Evolutionary conservation across 1,139 yeast species (phyloP).

Genomic region (Ogataea hybrid): DNA sequence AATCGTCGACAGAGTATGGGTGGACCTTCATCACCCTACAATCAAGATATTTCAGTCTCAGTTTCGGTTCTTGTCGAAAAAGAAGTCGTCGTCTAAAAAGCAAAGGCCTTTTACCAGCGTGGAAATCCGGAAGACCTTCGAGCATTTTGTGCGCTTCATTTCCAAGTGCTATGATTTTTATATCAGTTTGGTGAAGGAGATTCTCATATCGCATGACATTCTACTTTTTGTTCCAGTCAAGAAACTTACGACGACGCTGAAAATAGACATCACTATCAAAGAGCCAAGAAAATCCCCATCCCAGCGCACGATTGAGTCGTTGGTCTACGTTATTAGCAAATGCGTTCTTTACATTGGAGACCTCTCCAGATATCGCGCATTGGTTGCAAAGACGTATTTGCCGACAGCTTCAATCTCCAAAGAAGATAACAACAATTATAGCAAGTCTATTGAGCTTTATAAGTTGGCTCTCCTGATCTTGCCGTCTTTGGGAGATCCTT

Average conservation of each 20-base stretch:
- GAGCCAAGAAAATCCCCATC: slow-evolving; percentile 21
- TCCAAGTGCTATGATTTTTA: slow-evolving; percentile 50
- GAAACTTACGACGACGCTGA: slow-evolving; percentile 31
- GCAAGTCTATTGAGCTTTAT: slow-evolving; percentile 48
- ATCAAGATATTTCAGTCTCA: slow-evolving; percentile 51
- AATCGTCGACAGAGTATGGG: slow-evolving; percentile 52
- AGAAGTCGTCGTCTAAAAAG: slow-evolving; percentile 8
- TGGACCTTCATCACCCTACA: slow-evolving; percentile 61
- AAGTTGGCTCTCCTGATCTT: slow-evolving; percentile 51
- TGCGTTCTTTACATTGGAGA: slow-evolving; percentile 60
- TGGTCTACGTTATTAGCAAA: slow-evolving; percentile 50
- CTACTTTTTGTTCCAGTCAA: slow-evolving; percentile 39
- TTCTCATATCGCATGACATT: slow-evolving; percentile 38
- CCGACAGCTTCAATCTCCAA: slow-evolving; percentile 38
- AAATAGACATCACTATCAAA: slow-evolving; percentile 16
- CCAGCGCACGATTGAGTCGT: slow-evolving; percentile 30
- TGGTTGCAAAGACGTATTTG: slow-evolving; percentile 43
- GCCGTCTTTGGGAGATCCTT: slow-evolving; percentile 68
- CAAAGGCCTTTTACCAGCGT: slow-evolving; percentile 34
- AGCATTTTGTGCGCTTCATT: slow-evolving; percentile 46
- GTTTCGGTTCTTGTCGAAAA: slow-evolving; percentile 34
- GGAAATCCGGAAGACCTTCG: slow-evolving; percentile 57
- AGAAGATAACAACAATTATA: slow-evolving; percentile 38
- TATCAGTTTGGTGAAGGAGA: slow-evolving; percentile 36
- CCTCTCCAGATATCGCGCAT: slow-evolving; percentile 54